A percentile compares a stretch with the other conserved stretches of the same genome.
These are phyloP conservation scores for Tillandsia fasciculata DNA, from an alignment of 176 grass and related monocot genomes.

Conservation along the genomic window DNA sequence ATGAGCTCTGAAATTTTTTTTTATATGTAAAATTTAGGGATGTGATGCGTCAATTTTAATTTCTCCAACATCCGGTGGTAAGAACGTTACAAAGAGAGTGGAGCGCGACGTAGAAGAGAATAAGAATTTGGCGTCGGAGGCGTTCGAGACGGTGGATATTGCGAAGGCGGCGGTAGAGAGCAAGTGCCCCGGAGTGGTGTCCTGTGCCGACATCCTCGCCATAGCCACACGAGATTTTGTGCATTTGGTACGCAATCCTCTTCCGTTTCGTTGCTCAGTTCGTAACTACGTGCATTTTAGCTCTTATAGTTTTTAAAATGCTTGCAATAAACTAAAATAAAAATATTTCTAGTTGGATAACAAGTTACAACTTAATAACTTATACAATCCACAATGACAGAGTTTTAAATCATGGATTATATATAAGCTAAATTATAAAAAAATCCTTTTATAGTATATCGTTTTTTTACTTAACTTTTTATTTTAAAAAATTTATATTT, in stretches of 20 bases:
- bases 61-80: conserved; percentile 22
- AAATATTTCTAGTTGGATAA: not conserved
- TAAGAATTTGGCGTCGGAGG: conserved; percentile 58
- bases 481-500: too few species aligned
- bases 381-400: too few species aligned
- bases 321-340: too few species aligned
- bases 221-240: conserved; percentile 77
- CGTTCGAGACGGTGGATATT: conserved; percentile 70
- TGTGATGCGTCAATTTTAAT: conserved; percentile 89
- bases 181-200: conserved; percentile 73
- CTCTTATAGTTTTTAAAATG: not conserved
- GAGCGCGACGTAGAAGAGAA: conserved; percentile 90
- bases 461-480: too few species aligned
- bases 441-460: too few species aligned
- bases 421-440: too few species aligned
- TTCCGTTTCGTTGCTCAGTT: too few species aligned
- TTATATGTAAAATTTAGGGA: conserved; percentile 27
- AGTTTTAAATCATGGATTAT: too few species aligned
- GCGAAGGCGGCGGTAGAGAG: conserved; percentile 77
- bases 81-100: conserved; percentile 26
- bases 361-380: too few species aligned
- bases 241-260: conserved; percentile 35
- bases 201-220: conserved; percentile 89
- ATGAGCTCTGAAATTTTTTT: not conserved
- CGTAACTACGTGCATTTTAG: too few species aligned